Evolutionary conservation across 1,139 yeast species (phyloP).

Genomic region (Suhomyces atakaporum): DNA sequence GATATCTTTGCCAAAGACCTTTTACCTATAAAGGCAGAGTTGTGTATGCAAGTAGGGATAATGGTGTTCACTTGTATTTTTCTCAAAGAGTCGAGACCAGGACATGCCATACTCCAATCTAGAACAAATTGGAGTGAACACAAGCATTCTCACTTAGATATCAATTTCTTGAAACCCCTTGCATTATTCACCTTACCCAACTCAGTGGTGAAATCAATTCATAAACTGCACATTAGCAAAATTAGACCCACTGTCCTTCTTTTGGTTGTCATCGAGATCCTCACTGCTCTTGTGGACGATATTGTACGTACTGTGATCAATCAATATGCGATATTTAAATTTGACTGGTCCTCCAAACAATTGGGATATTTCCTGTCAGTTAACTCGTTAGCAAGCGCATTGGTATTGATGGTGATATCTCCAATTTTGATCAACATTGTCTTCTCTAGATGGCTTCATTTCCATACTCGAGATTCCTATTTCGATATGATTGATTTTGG

Average conservation of each 20-base stretch:
- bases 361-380: constrained; percentile 62
- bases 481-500: constrained; percentile 46
- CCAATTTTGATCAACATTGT: constrained; percentile 35
- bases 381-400: constrained; percentile 48
- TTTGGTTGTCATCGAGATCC: constrained; percentile 46
- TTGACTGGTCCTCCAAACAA: constrained; percentile 59
- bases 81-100: constrained; percentile 54
- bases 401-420: constrained; percentile 33
- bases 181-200: constrained; percentile 41
- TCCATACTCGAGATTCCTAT: constrained; percentile 36
- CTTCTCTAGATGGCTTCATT: constrained; percentile 26
- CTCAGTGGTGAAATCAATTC: constrained; percentile 20
- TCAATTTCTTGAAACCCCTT: constrained; percentile 50
- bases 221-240: constrained; percentile 13
- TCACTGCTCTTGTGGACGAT: constrained; percentile 10
- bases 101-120: constrained; percentile 43
- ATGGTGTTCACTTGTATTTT: constrained; percentile 36
- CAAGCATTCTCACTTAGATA: background rate
- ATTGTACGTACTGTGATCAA: constrained; percentile 21
- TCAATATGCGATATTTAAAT: constrained; percentile 59
- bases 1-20: constrained; percentile 22
- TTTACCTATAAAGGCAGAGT: constrained; percentile 33
- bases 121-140: constrained; percentile 7
- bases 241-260: constrained; percentile 39
- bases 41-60: constrained; percentile 25